phyloP scores from a whole-genome alignment of 2,329 filamentous ascomycete genomes.

The Furcasterigmium sp. region DNA sequence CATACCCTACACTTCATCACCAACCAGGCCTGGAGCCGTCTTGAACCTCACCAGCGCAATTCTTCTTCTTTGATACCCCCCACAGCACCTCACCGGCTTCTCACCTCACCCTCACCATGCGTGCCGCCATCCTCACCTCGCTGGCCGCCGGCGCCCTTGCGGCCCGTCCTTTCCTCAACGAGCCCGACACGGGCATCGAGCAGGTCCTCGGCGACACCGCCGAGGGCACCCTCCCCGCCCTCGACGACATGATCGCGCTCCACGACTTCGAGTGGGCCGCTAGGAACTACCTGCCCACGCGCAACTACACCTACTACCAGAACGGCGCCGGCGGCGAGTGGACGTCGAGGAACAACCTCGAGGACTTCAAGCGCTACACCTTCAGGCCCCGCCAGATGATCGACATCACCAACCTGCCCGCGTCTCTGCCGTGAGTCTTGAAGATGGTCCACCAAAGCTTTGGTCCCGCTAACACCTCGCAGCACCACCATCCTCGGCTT shows the following conservation, averaged over 20 bases:
- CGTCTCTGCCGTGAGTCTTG: slow-evolving; percentile 24
- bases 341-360: slow-evolving; percentile 52
- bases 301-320: slow-evolving; percentile 51
- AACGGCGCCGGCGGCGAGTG: slow-evolving; percentile 51
- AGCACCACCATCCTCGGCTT: slow-evolving; percentile 46
- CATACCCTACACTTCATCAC: no score
- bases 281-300: slow-evolving; percentile 36
- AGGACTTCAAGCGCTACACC: slow-evolving; percentile 43
- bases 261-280: slow-evolving; percentile 51
- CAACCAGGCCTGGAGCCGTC: no score
- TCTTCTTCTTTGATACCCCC: not conserved
- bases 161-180: slow-evolving; percentile 36
- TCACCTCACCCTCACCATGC: slow-evolving; percentile 30
- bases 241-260: slow-evolving; percentile 40
- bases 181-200: slow-evolving; percentile 41
- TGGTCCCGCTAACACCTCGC: not conserved
- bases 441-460: not conserved
- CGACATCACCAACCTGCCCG: slow-evolving; percentile 41
- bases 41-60: no score
- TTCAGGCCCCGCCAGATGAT: slow-evolving; percentile 42
- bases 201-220: slow-evolving; percentile 26
- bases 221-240: slow-evolving; percentile 30
- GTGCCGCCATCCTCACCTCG: slow-evolving; percentile 17
- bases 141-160: slow-evolving; percentile 30
- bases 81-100: not conserved